Base-by-base conservation (phyloP, 768 basidiomycete species). In the Pisolithus microcarpus region DNA sequence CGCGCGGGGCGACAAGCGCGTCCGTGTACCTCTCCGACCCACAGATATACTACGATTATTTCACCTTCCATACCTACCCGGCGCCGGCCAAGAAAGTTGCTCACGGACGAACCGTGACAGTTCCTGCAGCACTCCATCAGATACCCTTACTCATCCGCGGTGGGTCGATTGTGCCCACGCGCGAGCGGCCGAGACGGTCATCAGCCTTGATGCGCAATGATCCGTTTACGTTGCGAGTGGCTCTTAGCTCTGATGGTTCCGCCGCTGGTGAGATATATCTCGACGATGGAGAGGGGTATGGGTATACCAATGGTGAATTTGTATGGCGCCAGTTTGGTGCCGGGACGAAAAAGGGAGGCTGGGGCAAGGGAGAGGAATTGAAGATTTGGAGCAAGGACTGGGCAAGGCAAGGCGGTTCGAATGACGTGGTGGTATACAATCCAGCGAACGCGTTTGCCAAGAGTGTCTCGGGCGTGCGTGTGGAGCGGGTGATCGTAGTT, bases 31-130 rank as follows among this genome's bases (percentile, higher is more conserved):
- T 99, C 36, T 76, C 89, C 2, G 96, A 96, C 61, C 80, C 91
- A 50, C 84, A 91, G 73, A 84, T 92, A 7, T 98, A 96, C 74
- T 99, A 98, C 62, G 83, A 97, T 71, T 98, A 97, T 70, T 88
- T 92, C 74, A 80, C 79, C 34, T 69, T 81, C 61, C 64, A 75
- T 16, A 72, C 82, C 38, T 84, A 91, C 70, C 83, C 77, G 36
- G 85, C 88, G 5, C 61, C 80, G 2, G 2, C 40, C 18, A 64
- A 80, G 31, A 46, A 47, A 23, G 34, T 9, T 13, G 21, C 28
- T 13, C 42, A 80, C 43, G 85, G 87, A 53, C 84, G 81, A 53
- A 64, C 73, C 45, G 71, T 96, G 62, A 87, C 81, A 2, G 78
- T 96, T n/a, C 72, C 85, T 0, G 86, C 92, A 0, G 89, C 80